Evolutionary conservation across 306 rosid genomes (phyloP).

Genomic region (Dicorynia guianensis): DNA sequence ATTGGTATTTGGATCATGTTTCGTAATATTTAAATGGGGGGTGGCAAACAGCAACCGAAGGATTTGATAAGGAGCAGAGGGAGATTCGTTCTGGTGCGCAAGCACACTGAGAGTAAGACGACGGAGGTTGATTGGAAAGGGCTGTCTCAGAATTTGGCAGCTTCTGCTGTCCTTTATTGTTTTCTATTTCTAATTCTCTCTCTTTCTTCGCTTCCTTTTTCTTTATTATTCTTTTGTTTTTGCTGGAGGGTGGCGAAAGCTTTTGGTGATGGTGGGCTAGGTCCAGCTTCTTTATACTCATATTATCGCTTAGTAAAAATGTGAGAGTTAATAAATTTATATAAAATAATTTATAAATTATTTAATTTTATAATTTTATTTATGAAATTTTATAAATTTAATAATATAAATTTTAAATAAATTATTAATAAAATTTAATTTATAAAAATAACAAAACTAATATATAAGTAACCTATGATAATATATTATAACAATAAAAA

Average conservation of each 20-base stretch:
- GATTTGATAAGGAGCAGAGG: conserved; percentile 48
- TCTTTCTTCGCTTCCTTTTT: background rate
- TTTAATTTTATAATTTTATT: too few relatives aligned
- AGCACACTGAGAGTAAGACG: conserved; percentile 26
- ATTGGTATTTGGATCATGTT: conserved; percentile 4
- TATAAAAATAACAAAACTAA: too few relatives aligned
- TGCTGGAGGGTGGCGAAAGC: conserved; percentile 10
- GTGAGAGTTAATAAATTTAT: too few relatives aligned
- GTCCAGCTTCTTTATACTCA: too few relatives aligned
- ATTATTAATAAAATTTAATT: too few relatives aligned
- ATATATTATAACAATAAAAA: too few relatives aligned
- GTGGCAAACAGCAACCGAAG: conserved; percentile 8
- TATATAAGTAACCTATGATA: too few relatives aligned
- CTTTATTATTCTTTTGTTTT: background rate
- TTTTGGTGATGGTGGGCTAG: background rate
- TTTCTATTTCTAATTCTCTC: conserved; percentile 43
- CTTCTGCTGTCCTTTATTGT: conserved; percentile 60
- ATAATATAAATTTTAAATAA: too few relatives aligned
- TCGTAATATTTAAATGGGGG: conserved; percentile 29
- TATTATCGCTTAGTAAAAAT: too few relatives aligned
- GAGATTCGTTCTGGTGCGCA: conserved; percentile 66
- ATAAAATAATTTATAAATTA: too few relatives aligned
- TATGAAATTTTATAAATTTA: too few relatives aligned
- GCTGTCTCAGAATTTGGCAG: conserved; percentile 62
- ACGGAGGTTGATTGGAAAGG: conserved; percentile 41